Percentiles rank a stretch among this genome's conserved stretches.
Conservation (phyloP, 176 grass and related monocot species). For the Aegilops speltoides region DNA sequence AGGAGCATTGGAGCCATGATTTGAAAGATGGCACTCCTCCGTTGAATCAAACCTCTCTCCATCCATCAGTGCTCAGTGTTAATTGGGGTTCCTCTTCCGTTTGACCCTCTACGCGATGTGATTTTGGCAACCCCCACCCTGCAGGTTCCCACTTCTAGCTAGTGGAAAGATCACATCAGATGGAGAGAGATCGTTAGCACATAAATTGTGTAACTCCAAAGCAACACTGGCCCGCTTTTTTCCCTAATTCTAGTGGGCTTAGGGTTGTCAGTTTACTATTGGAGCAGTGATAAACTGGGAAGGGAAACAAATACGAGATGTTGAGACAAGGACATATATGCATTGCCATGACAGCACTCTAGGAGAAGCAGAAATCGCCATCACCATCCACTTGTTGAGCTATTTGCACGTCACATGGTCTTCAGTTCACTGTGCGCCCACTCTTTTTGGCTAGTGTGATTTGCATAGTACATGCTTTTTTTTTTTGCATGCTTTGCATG, state of each 20-base stretch:
- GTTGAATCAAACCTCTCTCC: not conserved
- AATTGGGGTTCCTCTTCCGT: not conserved
- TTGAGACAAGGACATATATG: not conserved
- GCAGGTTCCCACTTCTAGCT: not conserved
- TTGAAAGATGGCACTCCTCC: slow-evolving; percentile 29
- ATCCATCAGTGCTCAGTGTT: not conserved
- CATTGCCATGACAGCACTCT: not conserved
- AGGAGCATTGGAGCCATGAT: slow-evolving; percentile 37
- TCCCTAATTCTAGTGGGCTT: not conserved
- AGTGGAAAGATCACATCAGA: not conserved
- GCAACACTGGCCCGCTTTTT: not conserved
- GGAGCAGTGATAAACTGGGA: not conserved
- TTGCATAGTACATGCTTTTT: too few relatives aligned
- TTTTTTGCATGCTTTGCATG: too few relatives aligned
- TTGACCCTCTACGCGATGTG: not conserved
- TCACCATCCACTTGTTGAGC: not conserved
- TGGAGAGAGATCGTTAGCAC: not conserved
- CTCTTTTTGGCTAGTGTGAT: too few relatives aligned
- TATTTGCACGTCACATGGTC: not conserved
- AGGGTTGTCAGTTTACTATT: slow-evolving; percentile 1
- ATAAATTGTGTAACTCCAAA: not conserved
- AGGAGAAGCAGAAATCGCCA: not conserved
- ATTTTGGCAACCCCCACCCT: not conserved
- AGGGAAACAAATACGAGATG: not conserved
- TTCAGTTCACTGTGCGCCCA: not conserved